Evolutionary conservation across 306 rosid genomes (phyloP).

Genomic region (Ormosia emarginata): DNA sequence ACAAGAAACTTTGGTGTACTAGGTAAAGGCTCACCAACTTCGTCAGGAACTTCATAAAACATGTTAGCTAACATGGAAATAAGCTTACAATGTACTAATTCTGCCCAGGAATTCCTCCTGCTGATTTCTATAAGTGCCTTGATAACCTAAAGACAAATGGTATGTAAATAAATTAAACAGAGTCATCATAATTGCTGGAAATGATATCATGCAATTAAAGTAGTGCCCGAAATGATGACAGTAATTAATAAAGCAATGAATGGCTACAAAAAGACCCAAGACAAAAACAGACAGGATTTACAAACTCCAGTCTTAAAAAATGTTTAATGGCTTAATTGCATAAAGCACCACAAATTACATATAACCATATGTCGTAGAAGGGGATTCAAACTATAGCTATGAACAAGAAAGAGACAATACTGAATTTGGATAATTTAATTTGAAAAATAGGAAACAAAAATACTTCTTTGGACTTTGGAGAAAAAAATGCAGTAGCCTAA

Average conservation of each 20-base stretch:
- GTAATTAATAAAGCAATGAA: not conserved
- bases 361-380: not conserved
- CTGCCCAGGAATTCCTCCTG: slow-evolving; percentile 92
- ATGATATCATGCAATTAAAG: not conserved
- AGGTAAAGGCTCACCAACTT: slow-evolving; percentile 33
- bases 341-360: not conserved
- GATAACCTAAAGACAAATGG: slow-evolving; percentile 54
- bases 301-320: not conserved
- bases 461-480: not conserved
- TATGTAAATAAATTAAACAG: slow-evolving; percentile 24
- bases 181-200: not conserved
- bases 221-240: not conserved
- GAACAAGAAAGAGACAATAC: not conserved
- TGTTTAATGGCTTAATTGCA: not conserved
- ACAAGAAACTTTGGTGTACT: slow-evolving; percentile 61
- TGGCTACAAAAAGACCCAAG: not conserved
- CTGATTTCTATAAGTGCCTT: slow-evolving; percentile 71
- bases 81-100: slow-evolving; percentile 89
- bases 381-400: not conserved
- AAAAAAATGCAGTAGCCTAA: not conserved
- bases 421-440: not conserved
- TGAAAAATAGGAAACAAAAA: not conserved
- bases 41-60: slow-evolving; percentile 81
- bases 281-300: not conserved
- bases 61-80: slow-evolving; percentile 85